Base-by-base conservation (phyloP, 1,284 basidiomycete species). In the Vanrija sp. region DNA sequence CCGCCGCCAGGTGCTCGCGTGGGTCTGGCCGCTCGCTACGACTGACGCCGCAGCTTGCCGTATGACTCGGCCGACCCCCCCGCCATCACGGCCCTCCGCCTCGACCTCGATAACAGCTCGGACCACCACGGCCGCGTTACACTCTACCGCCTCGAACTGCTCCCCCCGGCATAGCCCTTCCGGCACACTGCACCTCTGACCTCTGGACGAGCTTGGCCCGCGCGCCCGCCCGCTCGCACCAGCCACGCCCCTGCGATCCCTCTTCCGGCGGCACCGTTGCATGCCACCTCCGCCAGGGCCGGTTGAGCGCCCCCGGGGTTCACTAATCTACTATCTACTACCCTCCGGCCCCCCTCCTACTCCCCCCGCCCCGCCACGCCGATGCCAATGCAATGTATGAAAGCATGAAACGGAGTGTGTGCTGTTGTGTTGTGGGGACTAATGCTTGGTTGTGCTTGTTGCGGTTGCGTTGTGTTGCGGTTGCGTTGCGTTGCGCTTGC, bases 91-190 rank as follows among this genome's bases (percentile, higher is more conserved):
- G n/a, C 19, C 15, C 27, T 52, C 19, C 39, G 62, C 41, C 47
- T 76, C 23, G 75, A 72, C 38, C 73, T 77, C 45, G 72, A 75
- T 49, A 64, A 66, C 49, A 71, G 65, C 24, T 67, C 69, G 31
- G 76, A 77, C 61, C 68, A 73, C 27, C 72, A 72, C 57, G 75
- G 73, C 0, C 58, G 76, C 31, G 64, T 76, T 14, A 74, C 72
- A n/a, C 31, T 77, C 8, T 77, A 77, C 54, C 63, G 64, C 23
- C 43, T 77, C 15, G 73, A 75, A 61, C 22, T 70, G 27, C 51
- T 61, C 7, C 31, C 31, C 31, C 9, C 31, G 31, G 31, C 31
- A 31, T 31, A 31, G 31, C 31, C 1, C 12, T 12, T 3, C 31
- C 4, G 12, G 4, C 24, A 25, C 12, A 31, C 31, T 31, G 12